These are phyloP conservation scores for Diaporthe australafricana DNA, from an alignment of 2,329 filamentous ascomycete genomes.

Conservation along the genomic window DNA sequence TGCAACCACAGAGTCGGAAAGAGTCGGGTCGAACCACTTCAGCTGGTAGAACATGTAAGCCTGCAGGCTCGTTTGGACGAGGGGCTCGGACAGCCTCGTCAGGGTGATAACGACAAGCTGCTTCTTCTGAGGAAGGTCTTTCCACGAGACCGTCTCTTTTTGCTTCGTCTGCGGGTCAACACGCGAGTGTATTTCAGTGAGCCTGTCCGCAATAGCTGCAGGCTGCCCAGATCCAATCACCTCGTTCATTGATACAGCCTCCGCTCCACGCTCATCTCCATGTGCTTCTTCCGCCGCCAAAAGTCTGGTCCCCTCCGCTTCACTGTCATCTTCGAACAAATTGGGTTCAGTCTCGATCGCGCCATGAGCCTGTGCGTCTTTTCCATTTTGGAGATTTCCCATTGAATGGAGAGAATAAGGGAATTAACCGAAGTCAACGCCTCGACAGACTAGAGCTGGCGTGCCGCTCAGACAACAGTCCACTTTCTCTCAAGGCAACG, in stretches of 20 bases:
- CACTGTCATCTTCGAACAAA: not conserved
- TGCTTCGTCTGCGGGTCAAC: not conserved
- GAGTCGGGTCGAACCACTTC: conserved; percentile 74
- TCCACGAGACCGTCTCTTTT: conserved; percentile 71
- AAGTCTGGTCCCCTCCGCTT: not conserved
- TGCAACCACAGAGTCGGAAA: conserved; percentile 74
- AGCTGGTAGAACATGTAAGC: conserved; percentile 91
- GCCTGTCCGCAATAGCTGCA: not conserved
- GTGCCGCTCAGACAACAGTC: not conserved
- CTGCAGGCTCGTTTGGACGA: conserved; percentile 81
- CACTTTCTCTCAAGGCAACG: not conserved
- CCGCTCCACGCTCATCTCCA: not conserved
- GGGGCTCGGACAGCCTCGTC: conserved; percentile 82
- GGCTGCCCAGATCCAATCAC: not conserved
- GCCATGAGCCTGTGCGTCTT: not conserved
- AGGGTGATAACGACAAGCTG: conserved; percentile 84
- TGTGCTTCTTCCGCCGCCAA: not conserved
- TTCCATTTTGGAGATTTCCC: not conserved
- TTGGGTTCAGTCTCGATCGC: not conserved
- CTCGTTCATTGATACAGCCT: not conserved
- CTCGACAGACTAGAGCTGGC: not conserved
- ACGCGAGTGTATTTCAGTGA: not conserved
- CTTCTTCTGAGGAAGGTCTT: conserved; percentile 78
- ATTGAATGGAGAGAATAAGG: not conserved
- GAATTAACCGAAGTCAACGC: not conserved